Base-by-base conservation (phyloP, 139 green algal genomes). In the Chlamydomonas sp. region DNA sequence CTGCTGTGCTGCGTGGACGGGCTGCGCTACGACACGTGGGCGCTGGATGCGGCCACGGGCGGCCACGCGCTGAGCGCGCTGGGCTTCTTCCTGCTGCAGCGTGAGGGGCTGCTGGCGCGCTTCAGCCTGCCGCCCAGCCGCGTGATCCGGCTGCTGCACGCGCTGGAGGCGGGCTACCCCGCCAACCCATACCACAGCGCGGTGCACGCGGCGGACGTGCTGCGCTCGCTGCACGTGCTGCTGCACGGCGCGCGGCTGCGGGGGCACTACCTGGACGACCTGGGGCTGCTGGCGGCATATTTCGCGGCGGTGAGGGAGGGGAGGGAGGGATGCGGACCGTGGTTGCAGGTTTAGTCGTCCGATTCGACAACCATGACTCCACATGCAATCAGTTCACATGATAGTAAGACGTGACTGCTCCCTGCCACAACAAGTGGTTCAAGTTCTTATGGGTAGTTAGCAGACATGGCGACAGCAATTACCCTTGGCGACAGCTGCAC, bases 141-240 rank as follows among this genome's bases (percentile, higher is more conserved):
- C 75, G 75, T 8, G 31, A 86, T 17, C n/a, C n/a, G 31, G n/a
- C n/a, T n/a, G n/a, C n/a, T n/a, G n/a, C n/a, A n/a, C n/a, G n/a
- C n/a, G n/a, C n/a, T n/a, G n/a, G 88, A 91, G 77, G 68, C 69
- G 16, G 88, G 88, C 62, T 91, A 91, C 82, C 66, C 20, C 1
- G 12, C 79, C 17, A 92, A 92, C 78, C 80, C 85, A 10, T 93
- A 93, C 88, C 91, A 93, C 91, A 93, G 91, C 82, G 62, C 76
- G 59, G 88, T 80, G 5, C 91, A 93, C 77, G 91, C 86, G 1
- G 85, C 91, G 4, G 89, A 93, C 74, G 91, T 93, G 76, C 83
- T 90, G n/a, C 91, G 90, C 64, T 80, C 72, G 59, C 83, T 94
- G 85, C 90, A 92, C 79, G 84, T 91, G 60, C 67, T 95, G 67